These are phyloP conservation scores for Hordeum pubiflorum DNA, from an alignment of 202 grass and related monocot genomes.

Conservation along the genomic window DNA sequence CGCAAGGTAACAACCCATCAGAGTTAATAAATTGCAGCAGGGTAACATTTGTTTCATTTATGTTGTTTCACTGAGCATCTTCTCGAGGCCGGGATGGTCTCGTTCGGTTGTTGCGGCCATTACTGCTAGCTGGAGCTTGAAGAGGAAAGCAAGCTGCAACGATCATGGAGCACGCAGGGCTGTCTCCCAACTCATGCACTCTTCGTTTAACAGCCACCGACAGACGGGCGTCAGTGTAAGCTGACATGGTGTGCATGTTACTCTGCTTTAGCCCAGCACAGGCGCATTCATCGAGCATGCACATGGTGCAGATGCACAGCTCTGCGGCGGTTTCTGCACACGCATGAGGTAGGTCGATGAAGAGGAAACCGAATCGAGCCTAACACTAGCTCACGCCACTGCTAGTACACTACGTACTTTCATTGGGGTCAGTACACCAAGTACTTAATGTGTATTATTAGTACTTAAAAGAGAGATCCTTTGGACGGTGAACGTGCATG, in stretches of 20 bases:
- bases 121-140: neutral
- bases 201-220: neutral
- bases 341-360: neutral
- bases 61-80: neutral
- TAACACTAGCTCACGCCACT: neutral
- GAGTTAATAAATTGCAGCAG: neutral
- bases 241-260: constrained; percentile 20
- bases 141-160: neutral
- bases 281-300: constrained; percentile 23
- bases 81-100: neutral
- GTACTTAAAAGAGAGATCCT: neutral
- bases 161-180: neutral
- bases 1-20: too few relatives aligned
- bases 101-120: neutral
- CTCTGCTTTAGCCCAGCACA: neutral
- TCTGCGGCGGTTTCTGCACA: neutral
- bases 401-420: neutral
- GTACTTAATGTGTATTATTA: neutral
- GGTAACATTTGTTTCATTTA: neutral
- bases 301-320: neutral
- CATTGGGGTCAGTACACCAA: too few relatives aligned
- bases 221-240: neutral
- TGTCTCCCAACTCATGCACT: neutral
- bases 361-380: neutral
- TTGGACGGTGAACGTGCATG: neutral